phyloP scores from a whole-genome alignment of 768 basidiomycete species.

The Tylopilus sp. region DNA sequence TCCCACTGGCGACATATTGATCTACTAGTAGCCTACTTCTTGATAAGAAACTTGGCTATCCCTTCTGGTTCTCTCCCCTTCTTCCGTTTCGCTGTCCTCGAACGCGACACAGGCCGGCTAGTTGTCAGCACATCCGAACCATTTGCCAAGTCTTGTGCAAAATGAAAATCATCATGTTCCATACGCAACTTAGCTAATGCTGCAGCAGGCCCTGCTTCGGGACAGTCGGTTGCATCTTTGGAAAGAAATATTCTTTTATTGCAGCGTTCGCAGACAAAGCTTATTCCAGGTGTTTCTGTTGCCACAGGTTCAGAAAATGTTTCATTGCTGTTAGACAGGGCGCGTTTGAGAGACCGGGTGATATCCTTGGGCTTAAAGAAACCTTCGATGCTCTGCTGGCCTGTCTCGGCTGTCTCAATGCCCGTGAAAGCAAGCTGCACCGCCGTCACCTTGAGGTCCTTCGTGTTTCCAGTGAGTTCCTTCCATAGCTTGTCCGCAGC shows the following conservation, averaged over 20 bases:
- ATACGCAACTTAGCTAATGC: slow-evolving; percentile 43
- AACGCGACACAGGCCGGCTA: slow-evolving; percentile 7
- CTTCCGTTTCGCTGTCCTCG: slow-evolving; percentile 29
- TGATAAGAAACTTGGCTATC: slow-evolving; percentile 48
- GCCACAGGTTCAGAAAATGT: background rate
- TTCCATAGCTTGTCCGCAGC: slow-evolving; percentile 84
- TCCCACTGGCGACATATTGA: background rate
- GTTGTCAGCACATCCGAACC: slow-evolving; percentile 23
- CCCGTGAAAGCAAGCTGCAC: slow-evolving; percentile 76
- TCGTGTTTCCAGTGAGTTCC: slow-evolving; percentile 65
- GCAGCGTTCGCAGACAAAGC: slow-evolving; percentile 61
- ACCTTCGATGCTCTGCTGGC: slow-evolving; percentile 84
- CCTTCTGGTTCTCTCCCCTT: slow-evolving; percentile 32
- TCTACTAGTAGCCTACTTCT: slow-evolving; percentile 21
- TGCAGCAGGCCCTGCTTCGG: slow-evolving; percentile 26
- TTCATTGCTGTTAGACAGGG: slow-evolving; percentile 30
- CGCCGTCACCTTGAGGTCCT: slow-evolving; percentile 62
- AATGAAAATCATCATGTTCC: slow-evolving; percentile 90
- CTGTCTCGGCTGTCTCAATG: slow-evolving; percentile 68
- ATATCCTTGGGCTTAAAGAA: slow-evolving; percentile 56
- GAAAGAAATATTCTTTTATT: slow-evolving; percentile 41
- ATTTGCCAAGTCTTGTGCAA: slow-evolving; percentile 72
- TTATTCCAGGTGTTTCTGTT: slow-evolving; percentile 18
- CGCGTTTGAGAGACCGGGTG: slow-evolving; percentile 35
- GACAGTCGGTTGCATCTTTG: slow-evolving; percentile 13